These are phyloP conservation scores for Cryptococcus sp. DNA, from an alignment of 1,284 basidiomycete species.

Conservation along the genomic window DNA sequence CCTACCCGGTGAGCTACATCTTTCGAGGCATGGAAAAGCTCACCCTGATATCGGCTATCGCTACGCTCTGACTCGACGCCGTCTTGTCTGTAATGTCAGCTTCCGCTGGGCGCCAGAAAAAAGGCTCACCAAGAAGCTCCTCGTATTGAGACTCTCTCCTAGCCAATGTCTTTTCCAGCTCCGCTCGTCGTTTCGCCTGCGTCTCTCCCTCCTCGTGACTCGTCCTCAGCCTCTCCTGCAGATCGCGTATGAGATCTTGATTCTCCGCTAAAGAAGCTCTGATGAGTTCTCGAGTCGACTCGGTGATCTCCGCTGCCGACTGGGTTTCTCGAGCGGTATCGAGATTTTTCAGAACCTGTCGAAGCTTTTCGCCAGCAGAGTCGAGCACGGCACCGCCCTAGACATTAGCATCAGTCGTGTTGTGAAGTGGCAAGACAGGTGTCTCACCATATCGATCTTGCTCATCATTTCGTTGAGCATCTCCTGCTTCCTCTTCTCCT, in stretches of 20 bases:
- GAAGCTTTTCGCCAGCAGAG: constrained; percentile 36
- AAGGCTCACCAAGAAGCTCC: constrained; percentile 74
- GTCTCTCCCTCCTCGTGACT: constrained; percentile 90
- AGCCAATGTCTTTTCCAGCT: constrained; percentile 75
- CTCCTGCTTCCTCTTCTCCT: constrained; percentile 98
- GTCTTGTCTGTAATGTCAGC: constrained; percentile 26
- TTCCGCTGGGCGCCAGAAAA: background rate
- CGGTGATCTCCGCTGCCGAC: constrained; percentile 64
- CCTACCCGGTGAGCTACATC: constrained; percentile 50
- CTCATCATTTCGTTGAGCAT: constrained; percentile 99
- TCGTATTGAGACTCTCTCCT: constrained; percentile 90
- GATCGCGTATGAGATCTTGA: constrained; percentile 77
- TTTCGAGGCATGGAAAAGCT: constrained; percentile 15
- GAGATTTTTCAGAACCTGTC: constrained; percentile 34
- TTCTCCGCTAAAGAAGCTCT: constrained; percentile 84
- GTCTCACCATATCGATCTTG: constrained; percentile 91
- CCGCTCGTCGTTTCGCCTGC: constrained; percentile 72
- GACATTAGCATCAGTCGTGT: constrained; percentile 3
- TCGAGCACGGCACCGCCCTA: constrained; percentile 32
- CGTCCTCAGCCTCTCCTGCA: constrained; percentile 80
- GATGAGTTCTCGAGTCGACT: constrained; percentile 55
- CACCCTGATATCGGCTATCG: constrained; percentile 86
- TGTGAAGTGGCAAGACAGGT: constrained; percentile 28
- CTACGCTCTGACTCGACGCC: constrained; percentile 30
- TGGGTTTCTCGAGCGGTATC: constrained; percentile 23